Conservation (phyloP, 495 filamentous ascomycete species). For the Usnea hakonensis region DNA sequence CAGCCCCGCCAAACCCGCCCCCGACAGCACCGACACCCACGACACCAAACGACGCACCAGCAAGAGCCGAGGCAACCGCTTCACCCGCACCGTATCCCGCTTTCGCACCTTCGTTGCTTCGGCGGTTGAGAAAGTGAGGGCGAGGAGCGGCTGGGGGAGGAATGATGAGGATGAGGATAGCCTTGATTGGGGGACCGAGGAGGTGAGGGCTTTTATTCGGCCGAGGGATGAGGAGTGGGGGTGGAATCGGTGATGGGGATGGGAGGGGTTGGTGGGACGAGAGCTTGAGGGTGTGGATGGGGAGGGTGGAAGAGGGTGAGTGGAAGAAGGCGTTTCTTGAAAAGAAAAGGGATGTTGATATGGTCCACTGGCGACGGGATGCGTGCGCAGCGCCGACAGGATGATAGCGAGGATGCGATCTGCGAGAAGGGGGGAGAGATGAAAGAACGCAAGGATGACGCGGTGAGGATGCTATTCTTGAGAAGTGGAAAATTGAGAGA, state of each 20-base stretch:
- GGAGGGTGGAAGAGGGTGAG: background rate
- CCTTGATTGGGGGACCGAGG: conserved; percentile 1
- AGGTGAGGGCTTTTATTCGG: background rate
- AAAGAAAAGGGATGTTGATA: background rate
- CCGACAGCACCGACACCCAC: background rate
- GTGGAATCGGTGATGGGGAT: background rate
- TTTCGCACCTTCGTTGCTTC: background rate
- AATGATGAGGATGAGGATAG: background rate
- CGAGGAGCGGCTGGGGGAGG: background rate
- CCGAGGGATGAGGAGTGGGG: background rate
- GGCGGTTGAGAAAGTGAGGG: background rate
- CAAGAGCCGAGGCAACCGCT: background rate
- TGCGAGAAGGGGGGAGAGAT: too few relatives aligned
- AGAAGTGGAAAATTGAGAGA: too few relatives aligned
- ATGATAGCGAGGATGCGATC: background rate
- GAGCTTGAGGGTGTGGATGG: background rate
- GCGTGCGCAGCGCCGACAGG: background rate
- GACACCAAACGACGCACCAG: background rate
- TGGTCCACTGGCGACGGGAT: background rate
- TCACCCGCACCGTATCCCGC: background rate
- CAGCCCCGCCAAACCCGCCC: background rate
- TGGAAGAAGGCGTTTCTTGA: background rate
- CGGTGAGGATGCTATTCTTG: too few relatives aligned
- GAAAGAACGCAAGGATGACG: too few relatives aligned
- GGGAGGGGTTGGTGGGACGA: background rate